Percentiles rank a stretch among this genome's conserved stretches.
Evolutionary conservation across 2,329 filamentous ascomycete genomes (phyloP).

Genomic region (Colletotrichum cordylinicola): DNA sequence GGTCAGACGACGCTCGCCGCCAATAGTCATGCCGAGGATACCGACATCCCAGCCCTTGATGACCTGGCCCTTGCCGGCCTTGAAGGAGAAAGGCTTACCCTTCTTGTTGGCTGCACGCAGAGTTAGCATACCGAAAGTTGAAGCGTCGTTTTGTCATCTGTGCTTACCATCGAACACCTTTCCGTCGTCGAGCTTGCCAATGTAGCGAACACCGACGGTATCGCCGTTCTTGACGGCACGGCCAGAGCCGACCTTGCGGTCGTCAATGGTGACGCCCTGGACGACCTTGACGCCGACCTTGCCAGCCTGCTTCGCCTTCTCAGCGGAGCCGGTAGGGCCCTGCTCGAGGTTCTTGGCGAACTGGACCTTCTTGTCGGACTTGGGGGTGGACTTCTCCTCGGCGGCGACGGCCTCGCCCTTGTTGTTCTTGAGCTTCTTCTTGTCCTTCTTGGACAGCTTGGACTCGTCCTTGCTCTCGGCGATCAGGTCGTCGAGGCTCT

Average conservation of each 20-base stretch:
- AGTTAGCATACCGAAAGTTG: slow-evolving; percentile 10
- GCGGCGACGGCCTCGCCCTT: slow-evolving; percentile 81
- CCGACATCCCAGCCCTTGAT: slow-evolving; percentile 99
- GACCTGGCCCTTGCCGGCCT: slow-evolving; percentile 91
- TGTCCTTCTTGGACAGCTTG: slow-evolving; percentile 93
- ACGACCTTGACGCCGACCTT: slow-evolving; percentile 75
- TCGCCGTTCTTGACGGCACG: slow-evolving; percentile 88
- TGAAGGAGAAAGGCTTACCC: slow-evolving; percentile 96
- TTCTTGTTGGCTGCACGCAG: slow-evolving; percentile 85
- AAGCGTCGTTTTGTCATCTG: slow-evolving; percentile 55
- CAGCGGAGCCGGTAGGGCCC: slow-evolving; percentile 80
- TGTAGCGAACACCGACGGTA: slow-evolving; percentile 93
- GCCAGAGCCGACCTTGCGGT: slow-evolving; percentile 90
- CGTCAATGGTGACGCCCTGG: slow-evolving; percentile 90
- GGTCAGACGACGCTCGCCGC: slow-evolving; percentile 90
- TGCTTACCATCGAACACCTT: slow-evolving; percentile 91
- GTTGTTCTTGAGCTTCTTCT: slow-evolving; percentile 99
- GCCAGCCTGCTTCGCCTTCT: slow-evolving; percentile 42
- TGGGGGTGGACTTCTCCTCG: slow-evolving; percentile 61
- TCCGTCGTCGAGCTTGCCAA: slow-evolving; percentile 93
- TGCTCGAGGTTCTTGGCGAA: slow-evolving; percentile 99
- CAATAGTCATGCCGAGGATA: slow-evolving; percentile 88
- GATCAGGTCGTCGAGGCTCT: slow-evolving; percentile 84
- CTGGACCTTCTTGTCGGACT: slow-evolving; percentile 92
- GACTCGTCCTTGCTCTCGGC: slow-evolving; percentile 73